A percentile compares a stretch with the other conserved stretches of the same genome.
These are phyloP conservation scores for Cicer pinnatifidum DNA, from an alignment of 306 rosid species.

Conservation along the genomic window DNA sequence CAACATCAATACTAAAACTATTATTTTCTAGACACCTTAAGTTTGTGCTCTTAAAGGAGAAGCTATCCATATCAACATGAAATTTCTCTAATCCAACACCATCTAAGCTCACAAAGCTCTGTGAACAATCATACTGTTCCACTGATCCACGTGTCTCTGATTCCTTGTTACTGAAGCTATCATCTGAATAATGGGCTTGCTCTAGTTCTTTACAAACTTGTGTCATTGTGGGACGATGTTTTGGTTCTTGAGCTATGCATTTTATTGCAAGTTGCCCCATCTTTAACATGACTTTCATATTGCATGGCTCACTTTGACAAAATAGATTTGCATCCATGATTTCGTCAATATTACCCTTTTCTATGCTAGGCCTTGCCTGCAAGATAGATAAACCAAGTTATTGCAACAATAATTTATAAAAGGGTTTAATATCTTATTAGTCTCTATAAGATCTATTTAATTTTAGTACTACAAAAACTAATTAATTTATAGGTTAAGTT, in stretches of 20 bases:
- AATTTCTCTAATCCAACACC: conserved; percentile 69
- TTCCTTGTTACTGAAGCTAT: conserved; percentile 48
- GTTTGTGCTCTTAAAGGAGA: conserved; percentile 60
- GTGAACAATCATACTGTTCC: conserved; percentile 54
- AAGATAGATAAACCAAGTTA: conserved; percentile 23
- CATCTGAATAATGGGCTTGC: conserved; percentile 55
- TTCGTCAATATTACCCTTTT: conserved; percentile 64
- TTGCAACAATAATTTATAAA: neutral
- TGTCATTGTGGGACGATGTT: conserved; percentile 77
- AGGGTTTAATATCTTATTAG: neutral
- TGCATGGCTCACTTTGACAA: conserved; percentile 60
- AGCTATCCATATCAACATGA: conserved; percentile 64
- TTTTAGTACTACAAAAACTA: too few relatives aligned
- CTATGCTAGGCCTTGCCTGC: conserved; percentile 84
- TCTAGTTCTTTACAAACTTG: conserved; percentile 70
- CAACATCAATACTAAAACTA: conserved; percentile 56
- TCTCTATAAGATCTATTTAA: neutral
- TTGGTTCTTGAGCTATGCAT: conserved; percentile 69
- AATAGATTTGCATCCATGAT: conserved; percentile 74
- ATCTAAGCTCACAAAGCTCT: conserved; percentile 68
- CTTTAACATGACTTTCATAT: conserved; percentile 67
- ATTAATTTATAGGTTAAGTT: neutral
- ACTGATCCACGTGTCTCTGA: conserved; percentile 21
- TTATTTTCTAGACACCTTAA: conserved; percentile 69
- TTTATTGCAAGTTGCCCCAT: conserved; percentile 74